A percentile compares a stretch with the other conserved stretches of the same genome.
These are phyloP conservation scores for Drechslera avenae DNA, from an alignment of 2,329 filamentous ascomycete genomes.

Conservation along the genomic window DNA sequence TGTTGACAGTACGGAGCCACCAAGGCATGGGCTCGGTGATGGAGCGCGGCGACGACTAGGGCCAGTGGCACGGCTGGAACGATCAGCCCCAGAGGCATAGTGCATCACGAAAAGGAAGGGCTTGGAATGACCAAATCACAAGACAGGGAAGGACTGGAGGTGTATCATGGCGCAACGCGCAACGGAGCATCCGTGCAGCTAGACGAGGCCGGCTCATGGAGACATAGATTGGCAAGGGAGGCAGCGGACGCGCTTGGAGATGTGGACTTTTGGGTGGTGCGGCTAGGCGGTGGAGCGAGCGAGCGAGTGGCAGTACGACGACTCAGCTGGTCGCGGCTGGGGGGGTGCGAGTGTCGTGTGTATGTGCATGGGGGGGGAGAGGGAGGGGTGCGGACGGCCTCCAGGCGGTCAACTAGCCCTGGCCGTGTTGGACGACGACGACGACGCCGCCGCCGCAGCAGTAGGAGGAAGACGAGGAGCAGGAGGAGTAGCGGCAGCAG, in stretches of 20 bases:
- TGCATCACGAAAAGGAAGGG: conserved; percentile 44
- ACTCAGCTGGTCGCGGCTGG: conserved; percentile 41
- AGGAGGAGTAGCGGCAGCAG: no score
- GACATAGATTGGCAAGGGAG: conserved; percentile 32
- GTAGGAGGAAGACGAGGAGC: no score
- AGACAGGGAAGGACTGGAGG: conserved; percentile 40
- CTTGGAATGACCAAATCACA: conserved; percentile 43
- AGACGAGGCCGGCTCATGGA: conserved; percentile 36
- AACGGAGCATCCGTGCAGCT: conserved; percentile 48
- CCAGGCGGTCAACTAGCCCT: conserved; percentile 43
- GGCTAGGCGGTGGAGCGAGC: conserved; percentile 36
- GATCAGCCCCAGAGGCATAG: conserved; percentile 38
- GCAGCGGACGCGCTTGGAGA: conserved; percentile 20
- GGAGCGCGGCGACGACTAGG: conserved; percentile 45
- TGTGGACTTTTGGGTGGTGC: conserved; percentile 8
- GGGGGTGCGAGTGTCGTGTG: conserved; percentile 36
- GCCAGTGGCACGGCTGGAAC: conserved; percentile 49
- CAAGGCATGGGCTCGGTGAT: conserved; percentile 44
- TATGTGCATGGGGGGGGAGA: conserved; percentile 34
- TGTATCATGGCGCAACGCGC: conserved; percentile 52
- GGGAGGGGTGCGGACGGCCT: conserved; percentile 23
- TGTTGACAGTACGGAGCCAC: conserved; percentile 40
- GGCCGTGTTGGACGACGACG: conserved; percentile 31
- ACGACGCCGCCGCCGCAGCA: no score
- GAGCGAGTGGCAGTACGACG: conserved; percentile 32